Conservation (phyloP, 495 filamentous ascomycete genomes). For the Daldinia decipiens region DNA sequence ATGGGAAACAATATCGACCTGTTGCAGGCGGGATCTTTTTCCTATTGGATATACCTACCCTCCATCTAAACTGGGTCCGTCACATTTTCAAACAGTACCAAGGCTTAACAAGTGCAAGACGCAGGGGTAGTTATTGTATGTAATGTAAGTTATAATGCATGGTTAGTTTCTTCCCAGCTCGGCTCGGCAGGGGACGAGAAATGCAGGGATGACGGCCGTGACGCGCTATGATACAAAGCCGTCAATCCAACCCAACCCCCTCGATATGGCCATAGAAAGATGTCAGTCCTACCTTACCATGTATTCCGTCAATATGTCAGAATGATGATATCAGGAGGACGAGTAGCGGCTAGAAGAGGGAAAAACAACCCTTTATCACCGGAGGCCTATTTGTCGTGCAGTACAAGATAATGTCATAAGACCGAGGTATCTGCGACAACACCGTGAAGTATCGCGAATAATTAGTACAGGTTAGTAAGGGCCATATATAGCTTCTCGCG, state of each 20-base stretch:
- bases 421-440: too few relatives aligned
- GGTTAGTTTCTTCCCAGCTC: slow-evolving; percentile 24
- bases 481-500: too few relatives aligned
- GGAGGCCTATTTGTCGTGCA: too few relatives aligned
- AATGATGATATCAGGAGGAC: slow-evolving; percentile 13
- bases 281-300: background rate
- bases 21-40: slow-evolving; percentile 15
- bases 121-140: slow-evolving; percentile 37
- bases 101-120: slow-evolving; percentile 24
- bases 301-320: background rate
- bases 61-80: slow-evolving; percentile 3
- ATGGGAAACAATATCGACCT: slow-evolving; percentile 14
- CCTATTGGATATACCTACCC: slow-evolving; percentile 28
- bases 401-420: too few relatives aligned
- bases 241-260: background rate
- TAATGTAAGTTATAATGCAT: too few relatives aligned
- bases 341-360: background rate
- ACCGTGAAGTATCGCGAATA: too few relatives aligned
- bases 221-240: background rate
- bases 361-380: background rate
- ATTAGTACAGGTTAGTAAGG: too few relatives aligned
- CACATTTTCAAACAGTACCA: background rate
- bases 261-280: background rate
- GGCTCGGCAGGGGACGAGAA: slow-evolving; percentile 27
- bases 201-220: slow-evolving; percentile 1